These are phyloP conservation scores for Paramecium tetraurelia DNA, from an alignment of 73 alveolate species.

Conservation along the genomic window DNA sequence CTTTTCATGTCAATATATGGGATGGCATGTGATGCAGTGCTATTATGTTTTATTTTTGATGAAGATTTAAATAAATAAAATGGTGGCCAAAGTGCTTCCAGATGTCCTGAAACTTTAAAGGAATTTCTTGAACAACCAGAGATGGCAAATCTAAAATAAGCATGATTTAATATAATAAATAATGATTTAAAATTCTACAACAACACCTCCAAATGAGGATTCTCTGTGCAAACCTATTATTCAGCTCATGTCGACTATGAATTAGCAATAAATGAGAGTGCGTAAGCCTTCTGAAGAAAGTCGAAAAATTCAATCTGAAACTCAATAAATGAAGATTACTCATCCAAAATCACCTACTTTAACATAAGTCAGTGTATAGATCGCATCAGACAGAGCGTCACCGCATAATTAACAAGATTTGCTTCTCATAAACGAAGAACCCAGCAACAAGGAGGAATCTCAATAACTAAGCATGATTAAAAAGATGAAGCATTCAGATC, in stretches of 20 bases:
- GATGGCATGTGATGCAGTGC: conserved; percentile 87
- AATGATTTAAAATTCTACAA: conserved; percentile 21
- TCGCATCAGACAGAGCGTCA: not conserved
- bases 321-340: not conserved
- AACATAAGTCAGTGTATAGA: not conserved
- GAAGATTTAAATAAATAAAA: conserved; percentile 74
- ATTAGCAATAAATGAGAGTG: not conserved
- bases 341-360: not conserved
- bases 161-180: conserved; percentile 23
- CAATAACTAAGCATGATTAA: not conserved
- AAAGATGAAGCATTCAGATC: not conserved
- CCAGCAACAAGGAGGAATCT: not conserved
- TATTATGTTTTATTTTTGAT: conserved; percentile 82
- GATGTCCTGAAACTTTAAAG: conserved; percentile 57
- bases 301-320: not conserved
- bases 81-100: conserved; percentile 49
- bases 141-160: conserved; percentile 1
- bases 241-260: not conserved
- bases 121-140: conserved; percentile 41
- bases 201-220: conserved; percentile 27
- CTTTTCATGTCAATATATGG: conserved; percentile 85
- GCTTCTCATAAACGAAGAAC: not conserved
- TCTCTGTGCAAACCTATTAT: conserved; percentile 4
- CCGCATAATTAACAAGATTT: not conserved
- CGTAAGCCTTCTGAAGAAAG: not conserved